Percentiles rank a stretch among this genome's conserved stretches.
phyloP scores from a whole-genome alignment of 169 alveolate species.

The Plasmodium blacklocki region DNA sequence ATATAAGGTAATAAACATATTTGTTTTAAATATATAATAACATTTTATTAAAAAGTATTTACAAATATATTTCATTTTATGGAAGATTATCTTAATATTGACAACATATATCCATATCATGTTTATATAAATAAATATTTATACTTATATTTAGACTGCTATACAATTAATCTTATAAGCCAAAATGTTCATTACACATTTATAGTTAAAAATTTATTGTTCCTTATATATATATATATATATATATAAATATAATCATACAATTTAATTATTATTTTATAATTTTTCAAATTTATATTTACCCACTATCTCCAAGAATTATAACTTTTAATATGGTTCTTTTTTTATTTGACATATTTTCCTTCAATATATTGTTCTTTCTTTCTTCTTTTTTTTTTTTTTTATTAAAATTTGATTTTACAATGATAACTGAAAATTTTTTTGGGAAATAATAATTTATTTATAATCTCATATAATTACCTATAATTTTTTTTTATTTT shows the following conservation, averaged over 20 bases:
- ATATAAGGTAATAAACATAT: too few species aligned
- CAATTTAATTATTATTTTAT: slow-evolving; percentile 11
- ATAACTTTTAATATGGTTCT: slow-evolving; percentile 95
- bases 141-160: too few species aligned
- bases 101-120: too few species aligned
- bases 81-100: too few species aligned
- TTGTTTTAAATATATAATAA: too few species aligned
- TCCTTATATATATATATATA: too few species aligned
- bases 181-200: slow-evolving; percentile 4
- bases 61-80: too few species aligned
- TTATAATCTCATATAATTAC: too few species aligned
- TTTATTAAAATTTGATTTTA: slow-evolving; percentile 4
- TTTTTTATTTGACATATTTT: slow-evolving; percentile 80
- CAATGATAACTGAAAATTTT: slow-evolving; percentile 16
- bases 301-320: slow-evolving; percentile 99
- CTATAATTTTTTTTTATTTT: too few species aligned
- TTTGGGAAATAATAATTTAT: too few species aligned
- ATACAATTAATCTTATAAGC: neutral
- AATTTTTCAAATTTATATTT: slow-evolving; percentile 24
- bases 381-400: slow-evolving; percentile 5
- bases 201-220: neutral
- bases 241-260: neutral
- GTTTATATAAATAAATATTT: too few species aligned
- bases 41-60: too few species aligned
- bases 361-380: slow-evolving; percentile 74